These are phyloP conservation scores for Pseudonitzschia pungens DNA, from an alignment of 108 stramenopile genomes.

Conservation along the genomic window DNA sequence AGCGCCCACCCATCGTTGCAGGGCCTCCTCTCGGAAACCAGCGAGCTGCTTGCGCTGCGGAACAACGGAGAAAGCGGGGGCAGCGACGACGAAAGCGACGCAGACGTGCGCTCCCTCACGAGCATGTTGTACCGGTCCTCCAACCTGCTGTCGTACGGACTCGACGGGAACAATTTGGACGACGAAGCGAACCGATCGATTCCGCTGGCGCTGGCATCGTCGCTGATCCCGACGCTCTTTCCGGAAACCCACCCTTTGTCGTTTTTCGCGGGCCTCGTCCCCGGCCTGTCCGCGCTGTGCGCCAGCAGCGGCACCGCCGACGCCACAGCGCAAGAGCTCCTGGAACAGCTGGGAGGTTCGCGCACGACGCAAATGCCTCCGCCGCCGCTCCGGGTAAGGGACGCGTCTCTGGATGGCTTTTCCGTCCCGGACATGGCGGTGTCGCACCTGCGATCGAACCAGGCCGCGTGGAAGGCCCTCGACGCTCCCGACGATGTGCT, in stretches of 20 bases:
- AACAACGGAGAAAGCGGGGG: not conserved
- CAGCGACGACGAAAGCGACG: not conserved
- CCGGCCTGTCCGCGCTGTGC: constrained; percentile 35
- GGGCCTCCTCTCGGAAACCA: not conserved
- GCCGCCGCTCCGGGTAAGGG: constrained; percentile 8
- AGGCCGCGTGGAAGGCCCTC: constrained; percentile 26
- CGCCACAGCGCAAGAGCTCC: not conserved
- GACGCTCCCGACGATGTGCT: constrained; percentile 20
- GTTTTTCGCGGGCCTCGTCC: constrained; percentile 56
- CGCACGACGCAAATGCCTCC: not conserved
- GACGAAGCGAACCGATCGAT: constrained; percentile 42
- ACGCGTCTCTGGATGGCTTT: constrained; percentile 25
- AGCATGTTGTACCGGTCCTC: constrained; percentile 22
- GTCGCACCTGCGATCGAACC: constrained; percentile 34
- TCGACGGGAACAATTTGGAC: not conserved
- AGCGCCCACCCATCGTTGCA: constrained; percentile 3
- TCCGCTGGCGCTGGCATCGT: constrained; percentile 51
- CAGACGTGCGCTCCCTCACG: not conserved
- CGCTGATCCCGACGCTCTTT: constrained; percentile 60
- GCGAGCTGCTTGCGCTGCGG: not conserved
- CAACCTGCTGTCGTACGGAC: constrained; percentile 29
- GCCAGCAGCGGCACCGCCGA: not conserved
- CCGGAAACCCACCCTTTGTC: constrained; percentile 55
- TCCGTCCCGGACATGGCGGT: constrained; percentile 36
- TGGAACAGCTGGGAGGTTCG: not conserved